A percentile compares a stretch with the other conserved stretches of the same genome.
These are phyloP conservation scores for Aspergillus ochraceoroseus DNA, from an alignment of 2,329 filamentous ascomycete species.

Conservation along the genomic window DNA sequence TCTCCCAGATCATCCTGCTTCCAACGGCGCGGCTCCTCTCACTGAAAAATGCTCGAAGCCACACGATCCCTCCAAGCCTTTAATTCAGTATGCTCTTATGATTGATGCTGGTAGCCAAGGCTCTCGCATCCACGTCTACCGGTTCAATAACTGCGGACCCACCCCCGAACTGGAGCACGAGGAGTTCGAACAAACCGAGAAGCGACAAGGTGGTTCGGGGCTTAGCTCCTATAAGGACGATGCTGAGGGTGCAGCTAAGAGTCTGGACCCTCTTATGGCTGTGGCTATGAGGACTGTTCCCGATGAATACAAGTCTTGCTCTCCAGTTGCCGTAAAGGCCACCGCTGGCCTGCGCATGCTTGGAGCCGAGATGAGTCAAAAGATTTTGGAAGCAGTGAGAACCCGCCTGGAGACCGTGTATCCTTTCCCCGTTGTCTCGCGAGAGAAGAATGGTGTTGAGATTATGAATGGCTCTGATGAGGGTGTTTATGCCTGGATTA, in stretches of 20 bases:
- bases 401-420: slow-evolving; percentile 78
- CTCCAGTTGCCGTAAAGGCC: slow-evolving; percentile 93
- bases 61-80: slow-evolving; percentile 78
- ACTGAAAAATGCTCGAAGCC: slow-evolving; percentile 74
- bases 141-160: slow-evolving; percentile 96
- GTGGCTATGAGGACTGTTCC: slow-evolving; percentile 81
- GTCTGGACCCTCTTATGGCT: slow-evolving; percentile 80
- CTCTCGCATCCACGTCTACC: slow-evolving; percentile 96
- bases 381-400: slow-evolving; percentile 81
- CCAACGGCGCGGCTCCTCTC: slow-evolving; percentile 47
- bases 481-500: slow-evolving; percentile 98
- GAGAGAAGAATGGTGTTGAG: slow-evolving; percentile 78
- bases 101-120: slow-evolving; percentile 97
- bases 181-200: slow-evolving; percentile 88
- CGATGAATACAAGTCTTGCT: slow-evolving; percentile 83
- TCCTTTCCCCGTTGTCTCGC: slow-evolving; percentile 88
- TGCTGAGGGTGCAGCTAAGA: slow-evolving; percentile 81
- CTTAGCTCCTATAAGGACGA: slow-evolving; percentile 84
- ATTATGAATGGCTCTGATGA: slow-evolving; percentile 98
- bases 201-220: slow-evolving; percentile 69
- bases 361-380: slow-evolving; percentile 71
- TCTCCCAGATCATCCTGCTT: slow-evolving; percentile 24
- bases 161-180: slow-evolving; percentile 94
- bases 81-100: slow-evolving; percentile 98
- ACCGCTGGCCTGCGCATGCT: slow-evolving; percentile 89